Base-by-base conservation (phyloP, 169 alveolate genomes). In the Eimeria necatrix region DNA sequence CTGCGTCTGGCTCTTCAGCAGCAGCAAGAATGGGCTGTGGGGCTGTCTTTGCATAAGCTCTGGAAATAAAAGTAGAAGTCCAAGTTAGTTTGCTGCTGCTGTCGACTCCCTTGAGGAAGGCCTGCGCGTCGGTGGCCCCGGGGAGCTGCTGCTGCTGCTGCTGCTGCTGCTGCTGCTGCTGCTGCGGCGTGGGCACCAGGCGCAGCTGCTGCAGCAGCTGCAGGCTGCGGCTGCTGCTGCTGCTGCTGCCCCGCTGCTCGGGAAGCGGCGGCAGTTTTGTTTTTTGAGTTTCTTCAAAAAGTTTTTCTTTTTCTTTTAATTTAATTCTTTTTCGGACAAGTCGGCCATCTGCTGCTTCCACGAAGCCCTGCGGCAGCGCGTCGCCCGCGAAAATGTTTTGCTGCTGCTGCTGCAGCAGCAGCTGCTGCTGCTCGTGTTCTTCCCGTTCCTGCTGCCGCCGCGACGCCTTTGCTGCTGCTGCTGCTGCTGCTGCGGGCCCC, bases 1-100 rank as follows among this genome's bases (percentile, higher is more conserved):
- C 61, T 52, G 64, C 94, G 7, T 7, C 78, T 53, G 48, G 20
- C 56, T 87, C 95, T 7, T 93, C 96, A 7, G 22, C 52, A 8
- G 24, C 4, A 24, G 93, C 70, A 9, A 94, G 85, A n/a, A 94
- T 52, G 16, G 95, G 60, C 16, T 94, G 18, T 49, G 96, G 96
- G 53, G 93, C 95, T 56, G 96, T 89, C 76, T n/a, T 74, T 18
- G 87, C 78, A 26, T 94, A 94, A 24, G 96, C 96, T 12, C 94
- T 8, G 74, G 92, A 46, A 52, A 89, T 88, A 16, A 94, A 88
- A 20, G 53, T 56, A 68, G 46, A 12, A 10, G 46, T n/a, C 78
- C 78, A 68, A 12, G 78, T 68, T 10, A 9, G 41, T n/a, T n/a
- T 68, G 46, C 26, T 68, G 78, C 26, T 12, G 53, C 80, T 78